phyloP scores from a whole-genome alignment of 495 filamentous ascomycete genomes.

The Podospora fimiseda region DNA sequence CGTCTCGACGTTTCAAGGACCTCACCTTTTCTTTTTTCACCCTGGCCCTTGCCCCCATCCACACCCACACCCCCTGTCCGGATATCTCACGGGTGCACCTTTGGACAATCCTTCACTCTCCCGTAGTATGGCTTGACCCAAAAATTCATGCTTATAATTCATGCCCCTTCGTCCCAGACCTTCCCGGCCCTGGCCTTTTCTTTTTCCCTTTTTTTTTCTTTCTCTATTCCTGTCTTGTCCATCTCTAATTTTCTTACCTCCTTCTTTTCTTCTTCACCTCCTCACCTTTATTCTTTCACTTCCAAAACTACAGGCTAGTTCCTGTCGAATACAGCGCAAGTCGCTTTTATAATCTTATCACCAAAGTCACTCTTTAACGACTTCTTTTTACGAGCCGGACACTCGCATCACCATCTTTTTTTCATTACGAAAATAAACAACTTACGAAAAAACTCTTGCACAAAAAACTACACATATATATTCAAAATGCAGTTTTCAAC shows the following conservation, averaged over 20 bases:
- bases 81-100: constrained; percentile 11
- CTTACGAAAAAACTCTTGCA: constrained; percentile 10
- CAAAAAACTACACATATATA: constrained; percentile 8
- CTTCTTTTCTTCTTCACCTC: constrained; percentile 16
- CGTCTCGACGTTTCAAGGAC: constrained; percentile 31
- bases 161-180: constrained; percentile 21
- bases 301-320: constrained; percentile 44
- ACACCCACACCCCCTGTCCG: constrained; percentile 12
- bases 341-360: constrained; percentile 28
- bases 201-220: constrained; percentile 22
- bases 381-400: constrained; percentile 17
- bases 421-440: too few species aligned
- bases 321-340: constrained; percentile 42
- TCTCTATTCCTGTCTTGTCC: constrained; percentile 19
- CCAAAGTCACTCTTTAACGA: constrained; percentile 11
- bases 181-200: constrained; percentile 11
- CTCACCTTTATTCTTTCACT: constrained; percentile 25
- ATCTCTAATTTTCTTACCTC: constrained; percentile 17
- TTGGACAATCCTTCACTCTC: constrained; percentile 26
- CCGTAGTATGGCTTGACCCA: constrained; percentile 11
- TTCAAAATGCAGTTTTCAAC: constrained; percentile 50
- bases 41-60: constrained; percentile 15
- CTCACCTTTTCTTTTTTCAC: constrained; percentile 8
- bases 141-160: constrained; percentile 24
- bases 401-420: constrained; percentile 7